Percentiles rank a stretch among this genome's conserved stretches.
These are phyloP conservation scores for Mortierella sp. DNA, from an alignment of 371 early-diverging fungal genomes.

Conservation along the genomic window DNA sequence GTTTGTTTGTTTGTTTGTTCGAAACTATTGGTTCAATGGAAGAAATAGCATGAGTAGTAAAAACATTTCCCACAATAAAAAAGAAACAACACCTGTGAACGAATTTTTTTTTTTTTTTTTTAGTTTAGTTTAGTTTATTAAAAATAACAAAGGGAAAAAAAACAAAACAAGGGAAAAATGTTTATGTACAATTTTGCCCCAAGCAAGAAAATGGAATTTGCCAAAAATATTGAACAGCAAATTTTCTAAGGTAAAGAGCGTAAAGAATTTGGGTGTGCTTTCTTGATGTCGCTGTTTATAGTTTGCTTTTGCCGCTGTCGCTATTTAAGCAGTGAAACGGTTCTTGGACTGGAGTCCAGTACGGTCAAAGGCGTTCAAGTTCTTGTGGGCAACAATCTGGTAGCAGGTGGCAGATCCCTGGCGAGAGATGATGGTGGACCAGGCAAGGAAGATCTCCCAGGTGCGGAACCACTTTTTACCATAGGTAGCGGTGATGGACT, in stretches of 20 bases:
- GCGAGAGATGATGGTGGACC: conserved; percentile 94
- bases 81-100: too few species aligned
- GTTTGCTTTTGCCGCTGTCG: not conserved
- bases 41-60: too few species aligned
- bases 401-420: conserved; percentile 97
- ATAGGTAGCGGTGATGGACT: conserved; percentile 82
- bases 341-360: conserved; percentile 56
- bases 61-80: too few species aligned
- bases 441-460: conserved; percentile 97
- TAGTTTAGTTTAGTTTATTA: too few species aligned
- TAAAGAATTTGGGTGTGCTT: not conserved
- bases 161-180: not conserved
- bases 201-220: not conserved
- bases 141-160: too few species aligned
- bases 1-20: too few species aligned
- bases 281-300: not conserved
- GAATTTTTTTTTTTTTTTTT: too few species aligned
- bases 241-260: too few species aligned
- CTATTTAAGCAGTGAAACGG: conserved; percentile 32
- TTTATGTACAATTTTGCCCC: conserved; percentile 1
- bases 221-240: not conserved
- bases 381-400: conserved; percentile 97
- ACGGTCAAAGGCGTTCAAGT: conserved; percentile 94
- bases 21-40: too few species aligned
- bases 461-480: conserved; percentile 88